Base-by-base conservation (phyloP, 257 asterid species). In the Solanum chaucha region DNA sequence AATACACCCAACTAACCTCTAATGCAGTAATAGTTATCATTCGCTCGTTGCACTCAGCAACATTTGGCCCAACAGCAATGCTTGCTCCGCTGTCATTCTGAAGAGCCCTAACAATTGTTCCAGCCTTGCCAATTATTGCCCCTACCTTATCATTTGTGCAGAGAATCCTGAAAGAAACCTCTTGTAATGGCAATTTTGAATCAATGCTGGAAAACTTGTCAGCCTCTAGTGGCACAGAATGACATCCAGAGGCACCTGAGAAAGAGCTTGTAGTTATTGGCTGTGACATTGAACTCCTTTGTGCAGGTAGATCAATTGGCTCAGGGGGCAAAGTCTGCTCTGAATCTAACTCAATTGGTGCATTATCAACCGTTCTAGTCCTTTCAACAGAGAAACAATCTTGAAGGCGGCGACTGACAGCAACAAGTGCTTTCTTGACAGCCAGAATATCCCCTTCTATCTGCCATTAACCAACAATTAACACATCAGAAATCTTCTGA, bases 61-160 rank as follows among this genome's bases (percentile, higher is more conserved):
- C 10, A 83, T 68, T 22, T n/a, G 91, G 90, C 85, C 94, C 98
- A 82, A 95, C 80, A 84, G 84, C 88, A 75, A 95, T 89, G 61
- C 58, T 51, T 80, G 97, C 94, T 77, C 96, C 96, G 68, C 92
- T 89, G 89, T 93, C 96, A 84, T 87, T 81, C 87, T 92, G 91
- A 88, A 95, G 90, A 85, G 90, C 73, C 89, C 82, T 90, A 82
- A 95, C 48, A 74, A 90, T 88, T 44, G 95, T 88, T n/a, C 98
- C 98, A 87, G 95, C 98, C 90, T 88, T 94, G 72, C 98, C 98
- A 65, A 95, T 95, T 84, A 95, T 87, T 44, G 90, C 35, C 46
- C 98, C 97, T 35, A 94, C 93, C 86, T 86, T 89, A 82, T 95
- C 95, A 58, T 48, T 92, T 30, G 89, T 89, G 90, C 97, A 94